These are phyloP conservation scores for Tetraselmis chui DNA, from an alignment of 139 green algal species.

Conservation along the genomic window DNA sequence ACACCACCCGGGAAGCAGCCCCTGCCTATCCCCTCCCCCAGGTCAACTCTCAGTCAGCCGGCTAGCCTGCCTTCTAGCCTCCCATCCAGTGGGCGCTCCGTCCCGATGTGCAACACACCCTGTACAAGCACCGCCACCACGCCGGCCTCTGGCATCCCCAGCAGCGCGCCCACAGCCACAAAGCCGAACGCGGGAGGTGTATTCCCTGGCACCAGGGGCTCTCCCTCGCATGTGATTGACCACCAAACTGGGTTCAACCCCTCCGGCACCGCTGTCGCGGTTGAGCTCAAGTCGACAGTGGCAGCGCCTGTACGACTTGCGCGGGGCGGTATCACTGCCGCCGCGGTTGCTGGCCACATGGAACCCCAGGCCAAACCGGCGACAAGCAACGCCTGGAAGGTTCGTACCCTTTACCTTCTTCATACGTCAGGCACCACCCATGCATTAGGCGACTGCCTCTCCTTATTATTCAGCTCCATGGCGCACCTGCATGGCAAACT, in stretches of 20 bases:
- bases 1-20: not conserved
- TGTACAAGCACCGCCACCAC: too few relatives aligned
- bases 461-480: too few relatives aligned
- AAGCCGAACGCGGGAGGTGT: not conserved
- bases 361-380: too few relatives aligned
- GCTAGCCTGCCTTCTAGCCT: not conserved
- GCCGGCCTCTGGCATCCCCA: not conserved
- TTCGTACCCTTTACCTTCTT: too few relatives aligned
- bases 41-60: not conserved
- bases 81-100: too few relatives aligned
- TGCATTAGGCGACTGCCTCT: too few relatives aligned
- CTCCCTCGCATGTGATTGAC: not conserved
- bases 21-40: not conserved
- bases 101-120: too few relatives aligned
- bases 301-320: not conserved
- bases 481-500: too few relatives aligned
- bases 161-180: not conserved
- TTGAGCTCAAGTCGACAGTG: not conserved
- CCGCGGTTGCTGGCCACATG: not conserved
- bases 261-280: not conserved
- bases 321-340: not conserved
- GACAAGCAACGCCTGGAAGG: too few relatives aligned
- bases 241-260: not conserved
- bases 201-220: not conserved
- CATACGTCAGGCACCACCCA: too few relatives aligned